Evolutionary conservation across 1,284 basidiomycete genomes (phyloP).

Genomic region (Pseudozyma flocculosa): DNA sequence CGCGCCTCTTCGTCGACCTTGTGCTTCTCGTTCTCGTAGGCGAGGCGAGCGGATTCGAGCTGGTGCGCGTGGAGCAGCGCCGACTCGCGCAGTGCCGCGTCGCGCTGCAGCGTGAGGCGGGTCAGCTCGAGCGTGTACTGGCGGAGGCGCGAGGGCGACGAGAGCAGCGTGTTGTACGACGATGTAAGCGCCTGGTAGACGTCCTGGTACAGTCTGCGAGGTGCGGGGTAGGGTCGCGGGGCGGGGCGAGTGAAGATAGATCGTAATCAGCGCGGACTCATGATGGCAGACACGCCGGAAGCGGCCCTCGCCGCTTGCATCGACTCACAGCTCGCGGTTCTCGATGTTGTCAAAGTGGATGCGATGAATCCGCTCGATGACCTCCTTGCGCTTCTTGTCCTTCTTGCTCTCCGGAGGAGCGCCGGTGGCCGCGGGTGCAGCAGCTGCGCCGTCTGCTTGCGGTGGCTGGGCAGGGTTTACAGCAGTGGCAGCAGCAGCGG

Average conservation of each 20-base stretch:
- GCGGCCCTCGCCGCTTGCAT: no score
- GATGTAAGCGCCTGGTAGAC: conserved; percentile 43
- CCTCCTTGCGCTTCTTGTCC: conserved; percentile 53
- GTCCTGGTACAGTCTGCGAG: conserved; percentile 47
- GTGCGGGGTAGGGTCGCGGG: no score
- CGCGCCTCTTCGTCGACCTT: conserved; percentile 52
- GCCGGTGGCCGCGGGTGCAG: conserved; percentile 2
- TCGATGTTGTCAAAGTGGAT: conserved; percentile 55
- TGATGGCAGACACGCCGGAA: no score
- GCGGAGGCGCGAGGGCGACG: conserved; percentile 41
- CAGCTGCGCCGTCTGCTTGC: neutral
- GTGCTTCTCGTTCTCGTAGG: conserved; percentile 44
- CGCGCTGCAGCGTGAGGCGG: conserved; percentile 41
- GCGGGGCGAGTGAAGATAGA: no score
- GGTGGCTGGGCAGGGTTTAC: neutral
- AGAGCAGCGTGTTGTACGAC: conserved; percentile 47
- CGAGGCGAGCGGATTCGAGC: conserved; percentile 43
- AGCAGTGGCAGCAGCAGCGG: conserved; percentile 1
- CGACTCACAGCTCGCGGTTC: conserved; percentile 42
- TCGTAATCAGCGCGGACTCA: no score
- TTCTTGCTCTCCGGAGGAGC: conserved; percentile 33
- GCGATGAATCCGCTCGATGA: conserved; percentile 54
- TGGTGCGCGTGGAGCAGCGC: conserved; percentile 52
- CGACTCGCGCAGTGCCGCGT: conserved; percentile 41
- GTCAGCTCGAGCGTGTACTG: conserved; percentile 50